Base-by-base conservation (phyloP, 2,329 filamentous ascomycete species). In the Talaromyces sp. region DNA sequence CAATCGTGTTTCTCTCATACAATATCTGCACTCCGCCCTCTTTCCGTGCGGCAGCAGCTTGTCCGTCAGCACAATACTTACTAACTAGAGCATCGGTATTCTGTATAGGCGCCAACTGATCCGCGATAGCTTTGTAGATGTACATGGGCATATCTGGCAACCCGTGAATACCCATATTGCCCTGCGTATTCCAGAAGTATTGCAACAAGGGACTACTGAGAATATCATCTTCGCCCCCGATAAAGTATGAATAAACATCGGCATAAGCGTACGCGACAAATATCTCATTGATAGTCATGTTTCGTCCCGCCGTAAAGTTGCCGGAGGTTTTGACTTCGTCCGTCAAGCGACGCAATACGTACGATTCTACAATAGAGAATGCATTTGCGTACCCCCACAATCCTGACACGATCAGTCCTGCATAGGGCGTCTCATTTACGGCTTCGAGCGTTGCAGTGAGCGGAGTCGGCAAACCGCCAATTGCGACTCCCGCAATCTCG, bases 1-100 rank as follows among this genome's bases (percentile, higher is more conserved):
- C 63, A 11, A 61, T 54, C 10, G 45, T 61, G 27, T 65, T 65
- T 8, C 57, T 27, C 57, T 65, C 63, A 47, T 65, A 65, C 37
- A 60, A 5, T 10, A 65, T 65, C 47, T 41, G 45, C 25, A 43
- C 57, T 17, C 63, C 57, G 10, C 31, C 11, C 17, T 56, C 52
- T 9, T 39, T 37, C 19, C 33, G 33, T 56, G 52, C 6, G 2
- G n/a, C 52, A 15, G 33, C 43, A 10, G 39, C 47, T 43, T 60
- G 22, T 8, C 57, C 50, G 13, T 52, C 49, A 3, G 17, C 27
- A 33, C 57, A 61, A 35, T 65, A 65, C 19, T 56, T 52, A 37
- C 47, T 27, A 19, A 65, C 7, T 25, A 65, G n/a, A 13, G 47
- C 35, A 65, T 65, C 57, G 9, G 49, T 22, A 7, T 22, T 11